Percentiles rank a stretch among this genome's conserved stretches.
Evolutionary conservation across 768 basidiomycete genomes (phyloP).

Genomic region (Floccularia luteovirens): DNA sequence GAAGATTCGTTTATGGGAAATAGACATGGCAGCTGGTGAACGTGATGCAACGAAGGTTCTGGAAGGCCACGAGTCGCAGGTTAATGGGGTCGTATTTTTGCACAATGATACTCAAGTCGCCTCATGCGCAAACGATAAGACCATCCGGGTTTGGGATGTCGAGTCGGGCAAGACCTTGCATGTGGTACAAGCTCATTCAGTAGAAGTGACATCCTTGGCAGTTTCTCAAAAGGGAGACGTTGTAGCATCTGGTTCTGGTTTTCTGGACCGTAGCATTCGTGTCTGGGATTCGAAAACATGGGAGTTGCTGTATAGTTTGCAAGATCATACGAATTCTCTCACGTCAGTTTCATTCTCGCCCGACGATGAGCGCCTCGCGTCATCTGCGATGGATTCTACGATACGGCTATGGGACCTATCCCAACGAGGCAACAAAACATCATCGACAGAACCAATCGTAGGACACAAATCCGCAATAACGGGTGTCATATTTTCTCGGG

Average conservation of each 20-base stretch:
- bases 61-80: background rate
- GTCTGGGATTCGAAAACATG: conserved; percentile 20
- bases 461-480: conserved; percentile 2
- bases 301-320: background rate
- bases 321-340: conserved; percentile 9
- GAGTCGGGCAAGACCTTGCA: background rate
- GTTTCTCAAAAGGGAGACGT: background rate
- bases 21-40: background rate
- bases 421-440: background rate
- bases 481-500: conserved; percentile 4
- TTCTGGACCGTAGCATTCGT: conserved; percentile 14
- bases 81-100: background rate
- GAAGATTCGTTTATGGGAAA: background rate
- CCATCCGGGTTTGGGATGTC: background rate
- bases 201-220: background rate
- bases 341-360: conserved; percentile 11
- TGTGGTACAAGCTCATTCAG: background rate
- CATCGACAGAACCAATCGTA: conserved; percentile 4
- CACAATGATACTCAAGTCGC: background rate
- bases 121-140: conserved; percentile 1
- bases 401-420: conserved; percentile 16
- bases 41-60: background rate
- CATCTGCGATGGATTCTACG: conserved; percentile 14
- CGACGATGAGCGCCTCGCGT: conserved; percentile 14
- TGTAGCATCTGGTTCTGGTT: conserved; percentile 16